A percentile compares a stretch with the other conserved stretches of the same genome.
These are phyloP conservation scores for Gypsophila paniculata DNA, from an alignment of 179 eudicot species.

Conservation along the genomic window DNA sequence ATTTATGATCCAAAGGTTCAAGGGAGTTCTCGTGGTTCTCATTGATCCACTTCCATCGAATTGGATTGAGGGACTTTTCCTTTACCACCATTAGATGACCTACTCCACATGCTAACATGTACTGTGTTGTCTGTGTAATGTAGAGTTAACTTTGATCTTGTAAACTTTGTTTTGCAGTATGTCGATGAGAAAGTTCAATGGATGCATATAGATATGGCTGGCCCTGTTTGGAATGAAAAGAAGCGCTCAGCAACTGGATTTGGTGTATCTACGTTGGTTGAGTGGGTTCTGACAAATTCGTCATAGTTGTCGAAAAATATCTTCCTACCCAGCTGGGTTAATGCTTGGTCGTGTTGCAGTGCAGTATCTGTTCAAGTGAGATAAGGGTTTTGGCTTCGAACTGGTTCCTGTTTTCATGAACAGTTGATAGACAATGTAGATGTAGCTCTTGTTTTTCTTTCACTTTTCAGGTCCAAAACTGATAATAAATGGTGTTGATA, in stretches of 20 bases:
- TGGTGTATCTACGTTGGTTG: slow-evolving; percentile 77
- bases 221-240: slow-evolving; percentile 84
- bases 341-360: neutral
- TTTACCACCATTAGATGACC: no score
- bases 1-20: no score
- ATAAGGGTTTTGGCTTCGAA: neutral
- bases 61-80: no score
- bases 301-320: slow-evolving; percentile 23
- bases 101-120: no score
- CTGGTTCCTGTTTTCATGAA: slow-evolving; percentile 2
- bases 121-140: no score
- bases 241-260: slow-evolving; percentile 81
- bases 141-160: neutral
- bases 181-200: slow-evolving; percentile 93
- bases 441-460: neutral
- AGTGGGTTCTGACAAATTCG: slow-evolving; percentile 88
- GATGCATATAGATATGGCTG: slow-evolving; percentile 94
- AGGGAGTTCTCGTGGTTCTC: no score
- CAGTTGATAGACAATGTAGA: neutral
- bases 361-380: neutral
- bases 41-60: no score
- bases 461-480: neutral
- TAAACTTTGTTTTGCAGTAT: slow-evolving; percentile 43
- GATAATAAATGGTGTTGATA: slow-evolving; percentile 1
- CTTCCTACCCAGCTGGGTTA: neutral